Percentiles rank a stretch among this genome's conserved stretches.
phyloP scores from a whole-genome alignment of 176 grass and related monocot species.

The Zea mays region DNA sequence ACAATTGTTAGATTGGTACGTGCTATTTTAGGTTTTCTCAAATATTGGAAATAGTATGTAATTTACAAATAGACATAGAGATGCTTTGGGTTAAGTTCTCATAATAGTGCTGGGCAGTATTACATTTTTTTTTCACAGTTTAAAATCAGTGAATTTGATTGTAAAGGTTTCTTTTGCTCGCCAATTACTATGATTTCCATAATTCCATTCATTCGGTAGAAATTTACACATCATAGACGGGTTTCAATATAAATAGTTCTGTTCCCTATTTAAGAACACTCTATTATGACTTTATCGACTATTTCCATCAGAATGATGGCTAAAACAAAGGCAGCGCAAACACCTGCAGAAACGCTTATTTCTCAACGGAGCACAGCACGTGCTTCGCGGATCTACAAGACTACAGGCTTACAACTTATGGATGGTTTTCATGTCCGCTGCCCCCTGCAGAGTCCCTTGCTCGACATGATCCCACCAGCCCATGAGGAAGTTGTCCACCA shows the following conservation, averaged over 20 bases:
- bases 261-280: background rate
- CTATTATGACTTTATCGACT: background rate
- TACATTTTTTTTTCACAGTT: background rate
- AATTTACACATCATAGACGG: background rate
- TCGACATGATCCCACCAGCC: slow-evolving; percentile 91
- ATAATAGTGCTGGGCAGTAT: background rate
- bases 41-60: no score
- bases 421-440: slow-evolving; percentile 69
- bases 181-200: background rate
- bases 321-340: background rate
- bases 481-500: slow-evolving; percentile 86
- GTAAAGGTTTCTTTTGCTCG: background rate
- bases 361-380: background rate
- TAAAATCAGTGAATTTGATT: background rate
- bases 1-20: no score
- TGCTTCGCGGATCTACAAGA: no score
- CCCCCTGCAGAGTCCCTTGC: slow-evolving; percentile 61
- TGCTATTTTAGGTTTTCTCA: no score
- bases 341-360: background rate
- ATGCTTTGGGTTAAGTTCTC: background rate
- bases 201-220: background rate
- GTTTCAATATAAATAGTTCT: background rate
- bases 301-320: background rate
- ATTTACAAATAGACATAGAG: no score
- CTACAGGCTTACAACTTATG: slow-evolving; percentile 54